Conservation (phyloP, 257 asterid genomes). For the Craterostigma plantagineum region DNA sequence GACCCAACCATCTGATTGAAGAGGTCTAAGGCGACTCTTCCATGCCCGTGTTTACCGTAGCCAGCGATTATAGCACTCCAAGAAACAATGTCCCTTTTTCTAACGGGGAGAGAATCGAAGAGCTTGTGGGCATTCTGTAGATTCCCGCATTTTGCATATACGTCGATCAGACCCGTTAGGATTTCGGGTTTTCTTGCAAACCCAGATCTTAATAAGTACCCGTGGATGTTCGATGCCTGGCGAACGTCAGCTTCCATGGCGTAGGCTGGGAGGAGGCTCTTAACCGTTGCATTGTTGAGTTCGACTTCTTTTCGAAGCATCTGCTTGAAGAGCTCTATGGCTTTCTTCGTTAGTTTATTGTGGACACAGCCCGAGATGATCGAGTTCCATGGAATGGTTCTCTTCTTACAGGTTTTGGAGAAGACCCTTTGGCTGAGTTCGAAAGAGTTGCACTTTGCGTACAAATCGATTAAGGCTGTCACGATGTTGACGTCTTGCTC, state of each 20-base stretch:
- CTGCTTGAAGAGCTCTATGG: conserved; percentile 49
- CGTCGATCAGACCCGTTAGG: conserved; percentile 56
- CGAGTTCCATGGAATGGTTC: conserved; percentile 83
- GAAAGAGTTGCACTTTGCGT: conserved; percentile 51
- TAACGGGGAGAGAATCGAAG: conserved; percentile 25
- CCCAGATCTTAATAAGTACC: conserved; percentile 57
- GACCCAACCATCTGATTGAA: conserved; percentile 64
- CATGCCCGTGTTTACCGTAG: conserved; percentile 68
- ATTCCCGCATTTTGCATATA: conserved; percentile 66
- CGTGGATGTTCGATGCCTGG: conserved; percentile 52
- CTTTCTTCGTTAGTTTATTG: conserved; percentile 37
- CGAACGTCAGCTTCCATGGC: conserved; percentile 52
- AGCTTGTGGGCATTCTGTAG: conserved; percentile 39
- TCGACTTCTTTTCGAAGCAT: conserved; percentile 42
- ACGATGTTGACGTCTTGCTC: conserved; percentile 63
- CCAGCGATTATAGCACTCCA: conserved; percentile 82
- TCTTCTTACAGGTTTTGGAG: conserved; percentile 38
- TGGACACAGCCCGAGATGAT: conserved; percentile 61
- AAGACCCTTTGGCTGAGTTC: conserved; percentile 37
- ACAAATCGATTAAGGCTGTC: conserved; percentile 67
- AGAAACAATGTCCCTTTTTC: conserved; percentile 46
- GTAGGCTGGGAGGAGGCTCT: conserved; percentile 79
- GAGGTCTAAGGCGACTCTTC: conserved; percentile 40
- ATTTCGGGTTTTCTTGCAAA: conserved; percentile 42
- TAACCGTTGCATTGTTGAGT: conserved; percentile 65